A percentile compares a stretch with the other conserved stretches of the same genome.
These are phyloP conservation scores for Xylaria digitata DNA, from an alignment of 2,329 filamentous ascomycete species.

Conservation along the genomic window DNA sequence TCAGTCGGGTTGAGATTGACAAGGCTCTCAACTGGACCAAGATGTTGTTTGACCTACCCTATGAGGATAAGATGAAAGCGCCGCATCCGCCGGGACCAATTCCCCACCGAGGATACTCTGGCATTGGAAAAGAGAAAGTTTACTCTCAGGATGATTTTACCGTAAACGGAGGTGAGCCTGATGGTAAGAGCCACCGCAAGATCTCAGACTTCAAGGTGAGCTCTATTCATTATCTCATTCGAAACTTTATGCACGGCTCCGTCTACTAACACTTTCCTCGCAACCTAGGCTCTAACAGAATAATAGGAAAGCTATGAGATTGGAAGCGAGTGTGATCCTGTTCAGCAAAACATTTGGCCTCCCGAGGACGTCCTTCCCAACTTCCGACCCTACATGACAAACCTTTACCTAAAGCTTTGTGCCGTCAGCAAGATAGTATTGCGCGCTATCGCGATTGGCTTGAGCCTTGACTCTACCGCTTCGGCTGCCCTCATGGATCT, in stretches of 20 bases:
- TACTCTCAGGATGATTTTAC: constrained; percentile 39
- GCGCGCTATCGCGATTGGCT: constrained; percentile 34
- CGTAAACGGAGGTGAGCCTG: constrained; percentile 3
- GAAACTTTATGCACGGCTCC: too few relatives aligned
- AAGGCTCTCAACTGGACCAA: constrained; percentile 40
- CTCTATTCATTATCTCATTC: too few relatives aligned
- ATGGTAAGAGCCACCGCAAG: constrained; percentile 35
- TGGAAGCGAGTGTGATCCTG: constrained; percentile 56
- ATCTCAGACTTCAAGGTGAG: constrained; percentile 43
- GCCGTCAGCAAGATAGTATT: constrained; percentile 35
- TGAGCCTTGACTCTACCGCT: constrained; percentile 31
- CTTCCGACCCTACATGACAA: constrained; percentile 54
- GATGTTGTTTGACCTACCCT: constrained; percentile 41
- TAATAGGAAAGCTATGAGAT: constrained; percentile 56
- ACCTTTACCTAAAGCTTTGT: constrained; percentile 47
- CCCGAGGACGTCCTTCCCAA: constrained; percentile 57
- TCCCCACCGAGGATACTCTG: constrained; percentile 44
- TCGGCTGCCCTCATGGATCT: constrained; percentile 19
- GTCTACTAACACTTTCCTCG: too few relatives aligned
- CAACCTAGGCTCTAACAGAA: neutral
- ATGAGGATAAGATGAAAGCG: constrained; percentile 43
- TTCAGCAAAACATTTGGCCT: constrained; percentile 61
- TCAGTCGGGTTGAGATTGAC: constrained; percentile 33
- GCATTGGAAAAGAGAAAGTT: constrained; percentile 41
- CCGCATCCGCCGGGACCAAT: constrained; percentile 39